Base-by-base conservation (phyloP, 768 basidiomycete genomes). In the Lactarius sp. region DNA sequence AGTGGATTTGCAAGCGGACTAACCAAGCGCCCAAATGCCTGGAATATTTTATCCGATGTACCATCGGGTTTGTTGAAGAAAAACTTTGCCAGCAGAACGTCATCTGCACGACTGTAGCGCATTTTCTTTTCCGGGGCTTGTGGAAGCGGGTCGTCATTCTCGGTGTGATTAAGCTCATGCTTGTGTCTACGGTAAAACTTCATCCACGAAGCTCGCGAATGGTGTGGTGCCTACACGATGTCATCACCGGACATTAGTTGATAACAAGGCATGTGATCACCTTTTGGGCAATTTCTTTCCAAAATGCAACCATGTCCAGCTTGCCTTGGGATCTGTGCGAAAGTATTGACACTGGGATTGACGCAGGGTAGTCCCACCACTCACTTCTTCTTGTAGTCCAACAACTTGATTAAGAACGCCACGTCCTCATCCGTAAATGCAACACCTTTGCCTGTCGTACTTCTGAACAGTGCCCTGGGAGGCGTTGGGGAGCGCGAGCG, bases 141-240 rank as follows among this genome's bases (percentile, higher is more conserved):
- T 6, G 90, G 90, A 13, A 89, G 75, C 1, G 88, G 87, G 12
- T 85, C 88, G 63, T 88, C 87, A 0, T 75, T 78, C n/a, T 85
- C 85, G 3, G 78, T 77, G 61, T 82, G 83, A 56, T 86, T 80
- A 42, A 92, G 76, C 69, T 94, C 92, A 69, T 94, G 92, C 68
- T 90, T 91, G 72, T 94, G 92, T 60, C 92, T 79, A 16, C 92
- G 82, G 84, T 90, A 94, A 74, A 86, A 94, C 74, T 94, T 94
- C 90, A 94, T 92, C 92, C 92, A 94, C 6, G 92, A 94, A 52
- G 92, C 92, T 42, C 90, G 85, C 31, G 92, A 93, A 71, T 94
- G 92, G 74, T 94, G 92, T 0, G 92, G 92, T 0, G 91, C 91
- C 88, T 90, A 51, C 33, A 42, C 33, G 16, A 47, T 10, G 57